phyloP scores from a whole-genome alignment of 257 asterid species.

The Fraxinus pennsylvanica region DNA sequence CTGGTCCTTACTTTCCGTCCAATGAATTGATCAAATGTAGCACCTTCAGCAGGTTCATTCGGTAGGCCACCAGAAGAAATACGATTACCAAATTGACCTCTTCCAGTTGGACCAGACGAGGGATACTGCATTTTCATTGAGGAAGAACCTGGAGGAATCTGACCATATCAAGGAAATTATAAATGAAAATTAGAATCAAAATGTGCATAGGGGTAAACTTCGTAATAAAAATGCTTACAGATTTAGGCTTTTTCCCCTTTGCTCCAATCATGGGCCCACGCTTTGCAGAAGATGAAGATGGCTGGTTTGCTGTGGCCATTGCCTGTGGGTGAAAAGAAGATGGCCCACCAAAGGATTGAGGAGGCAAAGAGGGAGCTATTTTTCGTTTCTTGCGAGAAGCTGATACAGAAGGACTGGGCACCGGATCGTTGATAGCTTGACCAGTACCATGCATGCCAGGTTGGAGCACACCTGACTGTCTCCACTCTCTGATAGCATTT shows the following conservation, averaged over 20 bases:
- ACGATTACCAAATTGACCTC: conserved; percentile 71
- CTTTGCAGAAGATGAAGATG: conserved; percentile 60
- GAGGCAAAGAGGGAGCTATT: conserved; percentile 47
- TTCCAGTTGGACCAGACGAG: conserved; percentile 64
- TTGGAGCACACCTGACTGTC: conserved; percentile 50
- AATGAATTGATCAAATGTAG: conserved; percentile 53
- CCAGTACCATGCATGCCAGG: conserved; percentile 46
- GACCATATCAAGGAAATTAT: conserved; percentile 29
- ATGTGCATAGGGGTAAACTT: conserved; percentile 2
- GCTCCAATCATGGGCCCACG: conserved; percentile 57
- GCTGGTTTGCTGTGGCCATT: conserved; percentile 55
- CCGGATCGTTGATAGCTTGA: conserved; percentile 55
- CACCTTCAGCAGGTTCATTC: conserved; percentile 46
- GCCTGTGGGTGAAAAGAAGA: conserved; percentile 49
- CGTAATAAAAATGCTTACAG: conserved; percentile 37
- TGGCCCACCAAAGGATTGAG: conserved; percentile 57
- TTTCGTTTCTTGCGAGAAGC: conserved; percentile 75
- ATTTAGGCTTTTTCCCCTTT: conserved; percentile 62
- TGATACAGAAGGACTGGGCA: conserved; percentile 67
- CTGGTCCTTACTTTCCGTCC: conserved; percentile 70
- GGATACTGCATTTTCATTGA: conserved; percentile 64
- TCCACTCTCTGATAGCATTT: conserved; percentile 60
- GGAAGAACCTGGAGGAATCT: conserved; percentile 58
- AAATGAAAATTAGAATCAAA: conserved; percentile 13
- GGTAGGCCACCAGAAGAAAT: conserved; percentile 45